A percentile compares a stretch with the other conserved stretches of the same genome.
Conservation (phyloP, 352 stramenopile genomes). For the Pythium guiyangense region DNA sequence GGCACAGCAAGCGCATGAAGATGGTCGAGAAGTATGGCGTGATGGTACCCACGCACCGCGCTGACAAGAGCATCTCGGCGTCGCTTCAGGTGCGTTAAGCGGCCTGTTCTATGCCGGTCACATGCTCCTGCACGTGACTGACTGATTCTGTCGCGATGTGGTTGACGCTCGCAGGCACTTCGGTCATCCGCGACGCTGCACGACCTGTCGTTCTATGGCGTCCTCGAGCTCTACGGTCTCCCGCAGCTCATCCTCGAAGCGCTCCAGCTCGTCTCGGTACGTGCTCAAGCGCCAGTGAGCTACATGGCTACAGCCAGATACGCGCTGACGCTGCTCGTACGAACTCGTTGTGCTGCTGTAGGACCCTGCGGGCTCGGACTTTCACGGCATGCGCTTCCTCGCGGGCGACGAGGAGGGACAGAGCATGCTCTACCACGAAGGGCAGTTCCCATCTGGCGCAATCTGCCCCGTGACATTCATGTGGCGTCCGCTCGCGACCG, state of each 20-base stretch:
- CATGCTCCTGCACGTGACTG: not conserved
- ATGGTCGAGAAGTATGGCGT: conserved; percentile 55
- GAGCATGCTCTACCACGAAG: conserved; percentile 48
- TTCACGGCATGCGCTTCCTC: conserved; percentile 53
- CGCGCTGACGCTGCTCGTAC: not conserved
- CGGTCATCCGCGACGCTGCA: conserved; percentile 48
- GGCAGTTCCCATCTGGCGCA: conserved; percentile 46
- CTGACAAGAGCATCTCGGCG: conserved; percentile 65
- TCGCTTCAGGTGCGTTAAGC: conserved; percentile 25
- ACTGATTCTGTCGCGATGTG: not conserved
- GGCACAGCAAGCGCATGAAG: conserved; percentile 75
- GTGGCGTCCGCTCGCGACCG: conserved; percentile 49
- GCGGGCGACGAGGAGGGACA: conserved; percentile 43
- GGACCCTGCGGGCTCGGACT: conserved; percentile 57
- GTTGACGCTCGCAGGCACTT: conserved; percentile 20
- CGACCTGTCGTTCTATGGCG: conserved; percentile 55
- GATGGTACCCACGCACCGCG: conserved; percentile 32
- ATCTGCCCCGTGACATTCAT: conserved; percentile 76
- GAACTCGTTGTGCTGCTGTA: not conserved
- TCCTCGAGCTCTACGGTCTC: conserved; percentile 62
- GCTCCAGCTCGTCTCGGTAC: conserved; percentile 49
- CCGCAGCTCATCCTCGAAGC: conserved; percentile 55
- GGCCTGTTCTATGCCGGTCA: not conserved
- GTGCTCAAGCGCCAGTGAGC: not conserved
- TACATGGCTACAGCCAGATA: too few species aligned